Evolutionary conservation across 2,329 filamentous ascomycete species (phyloP).

Genomic region (Fusarium coffeatum): DNA sequence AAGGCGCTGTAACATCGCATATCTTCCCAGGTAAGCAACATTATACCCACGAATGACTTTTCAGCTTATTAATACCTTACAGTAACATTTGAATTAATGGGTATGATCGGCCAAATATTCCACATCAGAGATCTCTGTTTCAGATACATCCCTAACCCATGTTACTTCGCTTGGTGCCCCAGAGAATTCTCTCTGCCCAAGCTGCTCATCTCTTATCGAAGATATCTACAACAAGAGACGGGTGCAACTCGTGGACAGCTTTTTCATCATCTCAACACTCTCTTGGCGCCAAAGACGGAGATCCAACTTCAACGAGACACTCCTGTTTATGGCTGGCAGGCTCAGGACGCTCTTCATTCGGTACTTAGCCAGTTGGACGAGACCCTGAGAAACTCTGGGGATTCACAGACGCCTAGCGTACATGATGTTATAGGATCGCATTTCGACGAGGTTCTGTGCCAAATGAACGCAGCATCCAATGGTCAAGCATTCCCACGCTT

Average conservation of each 20-base stretch:
- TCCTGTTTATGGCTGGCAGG: not conserved
- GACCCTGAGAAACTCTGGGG: accelerated
- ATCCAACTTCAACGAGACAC: not conserved
- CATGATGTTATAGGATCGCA: not conserved
- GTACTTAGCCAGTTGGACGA: conserved; percentile 1
- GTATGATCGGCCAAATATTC: conserved; percentile 18
- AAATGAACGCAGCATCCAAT: not conserved
- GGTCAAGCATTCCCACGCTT: not conserved
- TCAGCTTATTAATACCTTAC: not conserved
- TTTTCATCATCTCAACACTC: accelerated
- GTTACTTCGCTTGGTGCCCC: conserved; percentile 13
- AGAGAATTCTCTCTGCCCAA: not conserved
- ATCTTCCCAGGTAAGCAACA: conserved; percentile 7
- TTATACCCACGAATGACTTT: not conserved
- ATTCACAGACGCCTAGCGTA: accelerated
- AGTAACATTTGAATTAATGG: conserved; percentile 22
- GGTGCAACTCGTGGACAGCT: not conserved
- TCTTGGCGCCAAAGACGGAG: not conserved
- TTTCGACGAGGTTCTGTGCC: conserved; percentile 18
- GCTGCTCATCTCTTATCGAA: not conserved
- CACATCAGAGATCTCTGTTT: conserved; percentile 27
- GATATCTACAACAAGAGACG: not conserved
- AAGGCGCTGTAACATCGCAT: conserved; percentile 10
- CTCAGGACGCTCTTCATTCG: conserved; percentile 9
- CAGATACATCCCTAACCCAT: conserved; percentile 25